These are phyloP conservation scores for Aaosphaeria arxii DNA, from an alignment of 2,329 filamentous ascomycete genomes.

Conservation along the genomic window DNA sequence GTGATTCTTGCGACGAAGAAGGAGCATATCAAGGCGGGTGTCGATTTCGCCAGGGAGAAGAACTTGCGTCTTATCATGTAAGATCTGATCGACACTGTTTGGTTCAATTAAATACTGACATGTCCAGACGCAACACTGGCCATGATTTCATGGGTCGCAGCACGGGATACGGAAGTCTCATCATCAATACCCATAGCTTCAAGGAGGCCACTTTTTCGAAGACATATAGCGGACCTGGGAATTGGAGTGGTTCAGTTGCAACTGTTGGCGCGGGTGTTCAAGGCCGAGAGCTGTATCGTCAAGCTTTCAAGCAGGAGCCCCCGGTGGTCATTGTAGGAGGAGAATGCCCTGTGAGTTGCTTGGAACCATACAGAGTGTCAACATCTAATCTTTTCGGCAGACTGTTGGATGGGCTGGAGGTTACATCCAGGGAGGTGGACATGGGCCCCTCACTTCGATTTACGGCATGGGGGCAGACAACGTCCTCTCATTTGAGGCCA, in stretches of 20 bases:
- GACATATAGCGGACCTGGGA: conserved; percentile 28
- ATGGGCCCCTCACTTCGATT: conserved; percentile 37
- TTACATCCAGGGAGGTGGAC: conserved; percentile 43
- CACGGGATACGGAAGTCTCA: conserved; percentile 29
- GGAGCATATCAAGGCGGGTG: conserved; percentile 29
- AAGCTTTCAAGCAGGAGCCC: conserved; percentile 26
- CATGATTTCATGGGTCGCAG: conserved; percentile 37
- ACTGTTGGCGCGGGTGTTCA: conserved; percentile 35
- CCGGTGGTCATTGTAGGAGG: conserved; percentile 35
- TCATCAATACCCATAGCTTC: conserved; percentile 38
- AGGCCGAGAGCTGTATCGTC: conserved; percentile 27
- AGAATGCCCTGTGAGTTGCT: conserved; percentile 26
- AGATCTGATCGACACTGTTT: neutral
- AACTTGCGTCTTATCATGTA: conserved; percentile 31
- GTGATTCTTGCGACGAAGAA: conserved; percentile 32
- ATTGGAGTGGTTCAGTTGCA: conserved; percentile 31
- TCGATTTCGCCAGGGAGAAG: conserved; percentile 30
- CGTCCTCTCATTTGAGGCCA: conserved; percentile 35
- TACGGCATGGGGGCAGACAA: conserved; percentile 40
- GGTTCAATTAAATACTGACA: neutral
- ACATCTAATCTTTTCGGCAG: conserved; percentile 4
- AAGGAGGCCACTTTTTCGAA: conserved; percentile 27
- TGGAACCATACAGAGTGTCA: neutral
- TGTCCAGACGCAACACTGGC: conserved; percentile 25
- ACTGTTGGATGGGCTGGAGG: conserved; percentile 42